These are phyloP conservation scores for Chlorella sp. DNA, from an alignment of 139 green algal genomes.

Conservation along the genomic window DNA sequence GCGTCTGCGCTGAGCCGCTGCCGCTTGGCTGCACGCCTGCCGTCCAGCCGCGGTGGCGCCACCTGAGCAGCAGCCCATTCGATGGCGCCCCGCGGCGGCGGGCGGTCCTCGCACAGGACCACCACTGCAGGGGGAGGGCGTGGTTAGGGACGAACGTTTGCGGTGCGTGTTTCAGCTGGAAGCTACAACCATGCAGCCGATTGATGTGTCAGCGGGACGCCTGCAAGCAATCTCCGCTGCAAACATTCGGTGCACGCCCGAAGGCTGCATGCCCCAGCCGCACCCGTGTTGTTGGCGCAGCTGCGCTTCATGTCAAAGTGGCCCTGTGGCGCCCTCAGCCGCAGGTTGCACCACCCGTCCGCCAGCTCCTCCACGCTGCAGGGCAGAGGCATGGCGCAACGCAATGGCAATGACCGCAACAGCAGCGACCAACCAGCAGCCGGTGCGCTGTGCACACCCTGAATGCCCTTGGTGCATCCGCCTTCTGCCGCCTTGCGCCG, in stretches of 20 bases:
- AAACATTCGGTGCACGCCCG: too few relatives aligned
- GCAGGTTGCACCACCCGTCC: slow-evolving; percentile 40
- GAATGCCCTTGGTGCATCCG: too few relatives aligned
- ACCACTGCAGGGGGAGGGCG: background rate
- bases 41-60: background rate
- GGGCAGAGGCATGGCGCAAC: background rate
- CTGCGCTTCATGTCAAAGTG: background rate
- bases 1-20: background rate
- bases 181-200: background rate
- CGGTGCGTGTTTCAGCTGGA: background rate
- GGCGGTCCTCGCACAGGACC: slow-evolving; percentile 25
- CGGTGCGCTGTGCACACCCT: too few relatives aligned
- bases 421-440: background rate
- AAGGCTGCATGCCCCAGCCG: background rate
- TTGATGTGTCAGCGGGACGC: background rate
- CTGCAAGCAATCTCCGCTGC: background rate
- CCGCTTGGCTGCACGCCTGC: slow-evolving; percentile 23
- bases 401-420: background rate
- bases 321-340: background rate
- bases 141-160: background rate
- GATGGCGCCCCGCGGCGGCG: slow-evolving; percentile 10
- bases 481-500: background rate
- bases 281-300: slow-evolving; percentile 8
- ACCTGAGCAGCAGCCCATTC: slow-evolving; percentile 30
- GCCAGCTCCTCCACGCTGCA: slow-evolving; percentile 43